Base-by-base conservation (phyloP, 2,329 filamentous ascomycete genomes). In the Coleophoma crateriformis region DNA sequence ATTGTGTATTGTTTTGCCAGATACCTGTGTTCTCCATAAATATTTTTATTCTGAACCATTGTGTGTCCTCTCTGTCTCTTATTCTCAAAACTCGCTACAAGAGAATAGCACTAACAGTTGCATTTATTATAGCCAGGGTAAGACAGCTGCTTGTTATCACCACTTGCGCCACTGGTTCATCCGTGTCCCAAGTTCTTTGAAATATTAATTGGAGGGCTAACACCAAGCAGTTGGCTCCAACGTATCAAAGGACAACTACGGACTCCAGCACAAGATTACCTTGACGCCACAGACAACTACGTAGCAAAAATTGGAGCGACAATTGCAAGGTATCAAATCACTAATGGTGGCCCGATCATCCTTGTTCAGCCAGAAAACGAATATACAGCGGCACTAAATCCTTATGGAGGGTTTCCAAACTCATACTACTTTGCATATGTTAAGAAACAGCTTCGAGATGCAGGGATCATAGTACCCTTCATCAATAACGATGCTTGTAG, bases 291-390 rank as follows among this genome's bases (percentile, higher is more conserved):
- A 0, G 75, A 87, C 47, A 80, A 82, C 73, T 86, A 73, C 52
- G 68, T 64, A 2, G 54, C 58, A 19, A 73, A 81, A 8, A 76
- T 91, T 45, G 79, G 78, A 22, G 73, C 74, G 12, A 81, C 84
- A 8, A 84, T 95, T 56, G 85, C 88, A 4, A 79, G 82, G 48
- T 82, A 80, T 0, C 88, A 94, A 59, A 91, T 95, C 60, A 92
- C 87, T 1, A 88, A 91, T 47, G 88, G 87, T 0, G 89, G 89
- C 0, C 88, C 88, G 0, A 76, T 95, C 7, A 88, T 95, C 52
- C 69, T 92, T 1, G 77, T 87, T 39, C 89, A 95, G 64, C 84
- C 87, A 0, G 89, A 95, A 64, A 95, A 94, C 54, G 89, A 94
- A 64, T 91, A 92, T 61, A 82, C 78, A 1, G 67, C 71, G 15